phyloP scores from a whole-genome alignment of 2,329 filamentous ascomycete genomes.

The Fusarium drepaniforme region DNA sequence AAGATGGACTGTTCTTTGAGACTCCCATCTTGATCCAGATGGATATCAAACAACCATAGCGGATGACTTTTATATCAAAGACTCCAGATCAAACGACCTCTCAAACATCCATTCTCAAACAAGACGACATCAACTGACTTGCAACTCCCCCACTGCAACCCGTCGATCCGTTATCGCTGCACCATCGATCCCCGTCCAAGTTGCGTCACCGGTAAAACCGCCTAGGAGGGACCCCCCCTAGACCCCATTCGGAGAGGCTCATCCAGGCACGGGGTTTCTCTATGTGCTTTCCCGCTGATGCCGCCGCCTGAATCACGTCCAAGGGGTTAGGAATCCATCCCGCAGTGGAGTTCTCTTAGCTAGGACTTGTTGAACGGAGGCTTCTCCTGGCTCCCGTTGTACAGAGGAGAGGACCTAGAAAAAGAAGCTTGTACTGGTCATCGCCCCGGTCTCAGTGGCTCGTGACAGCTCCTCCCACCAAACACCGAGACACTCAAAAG shows the following conservation, averaged over 20 bases:
- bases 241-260: slow-evolving; percentile 29
- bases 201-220: slow-evolving; percentile 34
- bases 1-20: slow-evolving; percentile 8
- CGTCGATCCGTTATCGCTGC: slow-evolving; percentile 20
- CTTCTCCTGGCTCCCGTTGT: slow-evolving; percentile 5
- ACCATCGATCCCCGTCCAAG: background rate
- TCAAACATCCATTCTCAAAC: background rate
- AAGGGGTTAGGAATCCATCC: slow-evolving; percentile 2
- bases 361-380: background rate
- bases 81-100: slow-evolving; percentile 28
- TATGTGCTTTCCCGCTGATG: slow-evolving; percentile 23
- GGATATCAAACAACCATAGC: slow-evolving; percentile 9
- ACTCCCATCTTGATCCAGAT: slow-evolving; percentile 16
- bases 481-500: slow-evolving; percentile 19
- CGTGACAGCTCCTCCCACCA: slow-evolving; percentile 25
- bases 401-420: slow-evolving; percentile 18
- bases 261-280: slow-evolving; percentile 19
- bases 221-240: slow-evolving; percentile 22
- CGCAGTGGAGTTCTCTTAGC: slow-evolving; percentile 17
- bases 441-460: slow-evolving; percentile 21
- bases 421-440: slow-evolving; percentile 4
- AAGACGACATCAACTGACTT: slow-evolving; percentile 33
- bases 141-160: background rate
- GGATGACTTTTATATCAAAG: slow-evolving; percentile 24
- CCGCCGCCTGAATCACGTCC: slow-evolving; percentile 7